These are phyloP conservation scores for Phytophthora cajani DNA, from an alignment of 352 stramenopile species.

Conservation along the genomic window DNA sequence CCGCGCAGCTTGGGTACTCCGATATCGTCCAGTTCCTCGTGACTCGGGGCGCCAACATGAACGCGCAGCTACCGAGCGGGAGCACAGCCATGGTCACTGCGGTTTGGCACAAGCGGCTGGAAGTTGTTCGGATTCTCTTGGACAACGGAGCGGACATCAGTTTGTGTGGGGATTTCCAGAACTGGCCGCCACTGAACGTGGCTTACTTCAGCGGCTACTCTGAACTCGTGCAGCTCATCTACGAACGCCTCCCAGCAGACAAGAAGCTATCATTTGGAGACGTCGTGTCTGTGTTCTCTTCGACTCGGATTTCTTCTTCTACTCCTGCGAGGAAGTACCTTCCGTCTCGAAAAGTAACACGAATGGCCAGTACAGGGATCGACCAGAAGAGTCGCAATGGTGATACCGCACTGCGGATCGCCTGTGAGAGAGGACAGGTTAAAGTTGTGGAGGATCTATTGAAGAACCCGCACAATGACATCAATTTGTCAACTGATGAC, in stretches of 20 bases:
- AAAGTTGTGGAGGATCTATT: slow-evolving; percentile 6
- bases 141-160: slow-evolving; percentile 16
- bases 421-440: slow-evolving; percentile 4
- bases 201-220: slow-evolving; percentile 16
- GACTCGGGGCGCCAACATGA: slow-evolving; percentile 2
- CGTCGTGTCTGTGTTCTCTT: background rate
- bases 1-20: slow-evolving; percentile 9
- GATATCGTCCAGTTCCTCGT: slow-evolving; percentile 20
- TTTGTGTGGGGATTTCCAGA: slow-evolving; percentile 14
- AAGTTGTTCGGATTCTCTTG: slow-evolving; percentile 17
- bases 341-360: background rate
- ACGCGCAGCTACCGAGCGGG: slow-evolving; percentile 9
- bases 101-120: slow-evolving; percentile 14
- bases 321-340: background rate
- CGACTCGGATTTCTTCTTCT: background rate
- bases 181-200: slow-evolving; percentile 10
- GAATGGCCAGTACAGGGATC: background rate
- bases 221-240: slow-evolving; percentile 18
- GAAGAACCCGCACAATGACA: slow-evolving; percentile 6
- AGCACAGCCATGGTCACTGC: slow-evolving; percentile 13
- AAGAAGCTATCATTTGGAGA: slow-evolving; percentile 5
- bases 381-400: slow-evolving; percentile 14
- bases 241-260: slow-evolving; percentile 2
- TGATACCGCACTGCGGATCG: slow-evolving; percentile 12
- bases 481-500: slow-evolving; percentile 4